Evolutionary conservation across 371 early-diverging fungal genomes (phyloP).

Genomic region (Sporodiniella umbellata): DNA sequence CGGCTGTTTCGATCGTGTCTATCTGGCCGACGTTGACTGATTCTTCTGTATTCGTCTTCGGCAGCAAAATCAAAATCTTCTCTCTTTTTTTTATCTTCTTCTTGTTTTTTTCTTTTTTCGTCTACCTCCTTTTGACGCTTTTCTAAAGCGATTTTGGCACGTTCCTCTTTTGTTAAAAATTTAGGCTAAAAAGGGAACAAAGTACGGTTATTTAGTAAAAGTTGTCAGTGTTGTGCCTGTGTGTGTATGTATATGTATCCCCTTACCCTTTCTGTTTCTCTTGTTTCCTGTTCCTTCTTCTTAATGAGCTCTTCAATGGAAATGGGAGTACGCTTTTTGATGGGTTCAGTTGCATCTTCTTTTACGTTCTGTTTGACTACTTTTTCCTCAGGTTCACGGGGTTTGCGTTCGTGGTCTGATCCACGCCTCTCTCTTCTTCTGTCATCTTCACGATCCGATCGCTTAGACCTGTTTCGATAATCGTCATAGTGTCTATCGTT

Average conservation of each 20-base stretch:
- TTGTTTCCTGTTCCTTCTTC: constrained; percentile 59
- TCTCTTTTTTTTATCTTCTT: constrained; percentile 59
- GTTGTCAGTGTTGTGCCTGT: no score
- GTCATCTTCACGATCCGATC: constrained; percentile 9
- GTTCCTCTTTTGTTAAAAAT: constrained; percentile 90
- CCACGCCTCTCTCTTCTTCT: constrained; percentile 2
- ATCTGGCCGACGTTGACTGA: constrained; percentile 26
- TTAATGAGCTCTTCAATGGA: constrained; percentile 75
- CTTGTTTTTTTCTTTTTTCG: constrained; percentile 56
- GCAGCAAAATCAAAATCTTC: constrained; percentile 59
- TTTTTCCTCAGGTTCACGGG: constrained; percentile 5
- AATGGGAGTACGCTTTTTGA: constrained; percentile 59
- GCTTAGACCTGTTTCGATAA: constrained; percentile 17
- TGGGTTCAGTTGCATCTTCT: constrained; percentile 12
- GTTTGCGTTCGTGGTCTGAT: constrained; percentile 15
- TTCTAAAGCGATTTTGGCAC: constrained; percentile 85
- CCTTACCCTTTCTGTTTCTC: constrained; percentile 49
- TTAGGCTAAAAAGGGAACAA: constrained; percentile 54
- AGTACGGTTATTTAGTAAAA: no score
- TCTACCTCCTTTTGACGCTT: constrained; percentile 81
- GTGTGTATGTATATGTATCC: no score
- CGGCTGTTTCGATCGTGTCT: constrained; percentile 1
- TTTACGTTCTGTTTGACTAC: constrained; percentile 17
- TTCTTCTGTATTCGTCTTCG: constrained; percentile 39
- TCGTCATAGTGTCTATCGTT: constrained; percentile 16